Evolutionary conservation across 352 stramenopile species (phyloP).

Genomic region (Blastocystis sp.): DNA sequence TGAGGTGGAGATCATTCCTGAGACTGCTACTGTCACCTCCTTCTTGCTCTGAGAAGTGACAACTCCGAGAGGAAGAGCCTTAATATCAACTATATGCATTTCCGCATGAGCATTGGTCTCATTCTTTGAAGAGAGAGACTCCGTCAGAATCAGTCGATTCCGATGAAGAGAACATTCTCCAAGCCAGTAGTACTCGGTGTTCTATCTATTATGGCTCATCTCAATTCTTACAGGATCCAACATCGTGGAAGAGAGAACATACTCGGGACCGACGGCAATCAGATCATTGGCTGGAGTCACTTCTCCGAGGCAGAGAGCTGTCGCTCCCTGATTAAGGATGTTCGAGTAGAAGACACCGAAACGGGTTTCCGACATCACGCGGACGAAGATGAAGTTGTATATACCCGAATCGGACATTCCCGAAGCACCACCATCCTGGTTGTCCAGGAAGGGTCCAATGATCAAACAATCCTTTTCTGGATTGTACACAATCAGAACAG

Average conservation of each 20-base stretch:
- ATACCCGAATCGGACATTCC: conserved; percentile 4
- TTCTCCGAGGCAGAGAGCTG: conserved; percentile 36
- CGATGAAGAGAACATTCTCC: not conserved
- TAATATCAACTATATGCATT: conserved; percentile 38
- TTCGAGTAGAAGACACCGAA: conserved; percentile 61
- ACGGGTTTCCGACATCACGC: conserved; percentile 45
- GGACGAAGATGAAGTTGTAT: conserved; percentile 60
- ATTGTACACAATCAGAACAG: conserved; percentile 56
- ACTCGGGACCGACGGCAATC: conserved; percentile 56
- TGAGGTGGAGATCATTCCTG: not conserved
- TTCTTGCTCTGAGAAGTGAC: not conserved
- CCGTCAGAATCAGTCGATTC: conserved; percentile 21
- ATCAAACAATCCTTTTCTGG: conserved; percentile 6
- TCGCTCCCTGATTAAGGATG: conserved; percentile 23
- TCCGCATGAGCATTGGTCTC: not conserved
- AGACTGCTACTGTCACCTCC: not conserved
- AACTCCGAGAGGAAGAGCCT: conserved; percentile 46
- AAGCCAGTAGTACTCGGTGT: conserved; percentile 56
- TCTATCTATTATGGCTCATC: not conserved
- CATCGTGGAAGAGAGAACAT: conserved; percentile 40
- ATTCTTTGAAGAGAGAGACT: conserved; percentile 38
- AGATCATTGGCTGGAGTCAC: conserved; percentile 53
- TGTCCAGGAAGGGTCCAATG: conserved; percentile 59
- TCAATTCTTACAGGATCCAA: not conserved
- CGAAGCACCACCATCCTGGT: conserved; percentile 57